Evolutionary conservation across 1,284 basidiomycete genomes (phyloP), one percentile per base, ranked within the genome.

Genomic region (Trichosporon coremiiforme): DNA sequence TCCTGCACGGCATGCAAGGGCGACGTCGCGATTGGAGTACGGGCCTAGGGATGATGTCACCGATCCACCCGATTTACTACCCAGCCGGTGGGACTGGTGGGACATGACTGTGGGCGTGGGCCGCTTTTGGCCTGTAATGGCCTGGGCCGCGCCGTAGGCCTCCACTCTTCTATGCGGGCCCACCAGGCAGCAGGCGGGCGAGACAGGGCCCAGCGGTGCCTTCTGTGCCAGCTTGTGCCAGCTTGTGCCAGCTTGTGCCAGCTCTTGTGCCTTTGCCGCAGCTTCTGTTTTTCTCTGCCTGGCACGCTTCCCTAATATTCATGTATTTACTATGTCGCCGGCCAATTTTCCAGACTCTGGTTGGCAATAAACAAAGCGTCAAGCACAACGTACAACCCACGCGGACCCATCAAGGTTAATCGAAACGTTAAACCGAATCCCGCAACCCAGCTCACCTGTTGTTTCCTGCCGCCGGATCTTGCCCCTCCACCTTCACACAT

Each of bases 361-460:
- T 53, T 53, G 47, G 47, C 47, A 53, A 53, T 53, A 53, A 53
- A 53, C 47, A 53, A 53, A 20, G 9, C 13, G 6, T 38, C 47
- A 53, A 20, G 47, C 47, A 53, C 47, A 53, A 53, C n/a, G 20
- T 12, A 53, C 47, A 53, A 53, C 47, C 47, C 47, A 53, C 20
- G 47, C 47, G 47, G 47, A 53, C 20, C 29, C 10, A n/a, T 60
- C 29, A 33, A 60, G 57, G 57, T 60, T 60, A 60, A 60, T 60
- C 57, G 57, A 60, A 60, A 60, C 57, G 29, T 13, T 60, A 60
- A 60, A 60, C 57, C 35, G 57, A 33, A 60, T 33, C 57, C 25
- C 1, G 55, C 55, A 1, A n/a, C 31, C 17, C 31, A 15, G 55
- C 29, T 31, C 22, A 12, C 20, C 13, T 57, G 12, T 29, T 31